Evolutionary conservation across 495 filamentous ascomycete species (phyloP).

Genomic region (Polyplosphaeria fusca): DNA sequence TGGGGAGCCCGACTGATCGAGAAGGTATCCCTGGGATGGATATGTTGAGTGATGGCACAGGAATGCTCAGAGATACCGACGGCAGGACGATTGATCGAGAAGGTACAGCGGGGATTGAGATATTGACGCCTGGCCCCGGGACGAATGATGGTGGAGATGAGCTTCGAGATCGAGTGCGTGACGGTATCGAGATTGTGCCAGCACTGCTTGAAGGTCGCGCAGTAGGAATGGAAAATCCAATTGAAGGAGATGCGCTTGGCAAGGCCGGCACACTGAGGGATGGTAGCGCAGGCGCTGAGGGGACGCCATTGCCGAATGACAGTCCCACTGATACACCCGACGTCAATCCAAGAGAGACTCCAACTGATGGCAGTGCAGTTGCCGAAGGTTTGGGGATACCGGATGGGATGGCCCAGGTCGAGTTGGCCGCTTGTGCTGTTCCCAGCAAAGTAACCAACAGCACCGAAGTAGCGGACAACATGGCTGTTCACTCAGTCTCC

Average conservation of each 20-base stretch:
- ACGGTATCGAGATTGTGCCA: no score
- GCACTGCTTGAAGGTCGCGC: neutral
- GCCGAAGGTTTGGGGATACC: conserved; percentile 7
- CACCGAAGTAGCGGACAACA: conserved; percentile 2
- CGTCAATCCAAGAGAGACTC: neutral
- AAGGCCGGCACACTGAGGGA: neutral
- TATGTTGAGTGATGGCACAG: neutral
- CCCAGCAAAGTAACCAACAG: conserved; percentile 2
- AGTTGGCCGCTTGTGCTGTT: conserved; percentile 3
- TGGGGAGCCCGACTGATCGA: neutral
- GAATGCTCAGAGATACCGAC: neutral
- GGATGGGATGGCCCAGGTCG: neutral
- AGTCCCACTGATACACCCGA: neutral
- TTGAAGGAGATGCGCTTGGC: neutral
- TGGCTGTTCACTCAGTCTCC: neutral
- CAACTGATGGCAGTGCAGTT: neutral
- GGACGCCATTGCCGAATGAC: neutral
- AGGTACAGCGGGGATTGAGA: neutral
- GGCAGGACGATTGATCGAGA: neutral
- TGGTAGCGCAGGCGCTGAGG: neutral
- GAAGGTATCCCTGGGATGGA: conserved; percentile 1
- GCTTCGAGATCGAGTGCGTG: neutral
- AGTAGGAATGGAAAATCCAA: neutral
- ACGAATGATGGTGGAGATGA: neutral
- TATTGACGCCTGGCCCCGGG: neutral